Base-by-base conservation (phyloP, 1,284 basidiomycete species). In the Heterobasidion irregulare region DNA sequence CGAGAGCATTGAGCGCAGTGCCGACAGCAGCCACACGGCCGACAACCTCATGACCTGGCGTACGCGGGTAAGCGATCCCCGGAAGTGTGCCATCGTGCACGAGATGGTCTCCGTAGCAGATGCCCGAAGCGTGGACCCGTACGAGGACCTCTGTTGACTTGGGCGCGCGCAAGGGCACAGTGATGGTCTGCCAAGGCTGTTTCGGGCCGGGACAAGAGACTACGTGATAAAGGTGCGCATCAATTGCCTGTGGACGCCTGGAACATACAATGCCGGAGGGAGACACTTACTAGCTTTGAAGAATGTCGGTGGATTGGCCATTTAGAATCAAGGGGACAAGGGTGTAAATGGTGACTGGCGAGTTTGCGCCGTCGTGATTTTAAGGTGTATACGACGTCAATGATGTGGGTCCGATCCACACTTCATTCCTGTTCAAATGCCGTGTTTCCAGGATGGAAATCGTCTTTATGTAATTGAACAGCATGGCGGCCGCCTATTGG, bases 71-170 rank as follows among this genome's bases (percentile, higher is more conserved):
- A 15, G 50, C 34, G 12, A 64, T 44, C 33, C 60, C 60, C 16
- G 59, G 62, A 61, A 59, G 60, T 18, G 49, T 52, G 5, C 63
- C 62, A 10, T 62, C 61, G 38, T 62, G 55, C 18, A 63, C 57
- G 43, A 63, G 62, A 57, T 64, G 62, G 56, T 66, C 64, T n/a
- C 62, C 63, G 55, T 47, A 52, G 55, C 64, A 66, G 33, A 64
- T 57, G 9, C 63, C 65, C 10, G 61, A 64, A 4, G 64, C 63
- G 45, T 60, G 59, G 10, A 66, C 61, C 35, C 59, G 59, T 35
- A 64, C 53, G 49, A 66, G 56, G 33, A 65, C 55, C 53, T 66
- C 61, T 47, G 59, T 16, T 12, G 59, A 54, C 15, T 34, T 54
- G 33, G 58, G 60, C 3, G 49, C 58, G 19, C 61, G 61, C 16